A percentile compares a stretch with the other conserved stretches of the same genome.
Conservation (phyloP, 192 early-diverging fungal species). For the Paraglomus occultum region DNA sequence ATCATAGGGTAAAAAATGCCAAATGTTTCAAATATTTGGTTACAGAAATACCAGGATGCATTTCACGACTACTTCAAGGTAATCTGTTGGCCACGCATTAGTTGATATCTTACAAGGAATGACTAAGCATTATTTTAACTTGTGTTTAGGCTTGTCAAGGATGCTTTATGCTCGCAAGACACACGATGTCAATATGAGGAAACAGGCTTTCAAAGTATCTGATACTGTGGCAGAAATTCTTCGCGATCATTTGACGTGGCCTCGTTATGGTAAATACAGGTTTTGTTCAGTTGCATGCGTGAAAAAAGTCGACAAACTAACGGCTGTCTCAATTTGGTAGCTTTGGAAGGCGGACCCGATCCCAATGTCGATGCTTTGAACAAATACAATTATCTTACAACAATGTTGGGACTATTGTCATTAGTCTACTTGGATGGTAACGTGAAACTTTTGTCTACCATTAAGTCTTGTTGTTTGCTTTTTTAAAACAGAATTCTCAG, state of each 20-base stretch:
- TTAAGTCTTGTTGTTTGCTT: too few species aligned
- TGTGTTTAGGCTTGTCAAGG: constrained; percentile 53
- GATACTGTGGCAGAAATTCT: constrained; percentile 56
- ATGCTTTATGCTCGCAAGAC: constrained; percentile 57
- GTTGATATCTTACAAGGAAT: not conserved
- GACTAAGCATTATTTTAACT: not conserved
- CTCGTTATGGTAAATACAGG: constrained; percentile 36
- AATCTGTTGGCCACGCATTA: constrained; percentile 5
- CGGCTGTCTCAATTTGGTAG: not conserved
- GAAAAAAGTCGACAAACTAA: not conserved
- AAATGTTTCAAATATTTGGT: constrained; percentile 63
- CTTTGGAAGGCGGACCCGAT: constrained; percentile 17
- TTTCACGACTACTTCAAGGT: constrained; percentile 69
- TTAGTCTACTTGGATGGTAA: constrained; percentile 56
- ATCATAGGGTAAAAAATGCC: constrained; percentile 65
- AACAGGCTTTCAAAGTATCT: constrained; percentile 56
- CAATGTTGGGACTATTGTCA: constrained; percentile 55
- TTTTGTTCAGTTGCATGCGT: not conserved
- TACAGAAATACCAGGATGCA: constrained; percentile 59
- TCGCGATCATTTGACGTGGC: constrained; percentile 51
- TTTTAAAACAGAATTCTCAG: not conserved
- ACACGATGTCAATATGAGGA: constrained; percentile 44
- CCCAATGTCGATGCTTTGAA: constrained; percentile 29
- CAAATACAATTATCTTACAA: constrained; percentile 56
- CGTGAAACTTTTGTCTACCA: not conserved